Base-by-base conservation (phyloP, 371 early-diverging fungal genomes). In the Apophysomyces elegans region DNA sequence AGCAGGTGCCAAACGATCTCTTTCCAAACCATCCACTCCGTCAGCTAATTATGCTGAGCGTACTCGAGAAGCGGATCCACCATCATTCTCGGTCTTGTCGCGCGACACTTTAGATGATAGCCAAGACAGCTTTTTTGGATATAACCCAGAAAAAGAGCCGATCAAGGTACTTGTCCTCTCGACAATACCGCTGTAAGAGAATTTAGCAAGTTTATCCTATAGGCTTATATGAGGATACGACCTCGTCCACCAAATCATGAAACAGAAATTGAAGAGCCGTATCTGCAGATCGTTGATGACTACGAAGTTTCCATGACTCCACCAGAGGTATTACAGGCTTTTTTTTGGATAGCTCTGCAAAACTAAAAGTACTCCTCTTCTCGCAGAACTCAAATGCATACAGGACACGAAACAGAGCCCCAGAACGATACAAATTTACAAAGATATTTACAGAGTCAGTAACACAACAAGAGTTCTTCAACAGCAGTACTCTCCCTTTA, bases 341-440 rank as follows among this genome's bases (percentile, higher is more conserved):
- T 2, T 26, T 2, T 26, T 26, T 26, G 32, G 32, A 26, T 16
- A 62, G 57, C 0, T 16, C 37, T 4, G 26, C 16, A 18, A 57
- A 36, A 32, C 63, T 35, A 47, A 47, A 4, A 3, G n/a, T n/a
- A 41, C 38, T 39, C 9, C 54, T 44, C 47, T 3, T 39, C 16
- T 4, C 2, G 35, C 21, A 74, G 75, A 66, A 69, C 37, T 77
- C 78, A 0, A 78, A 74, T 59, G 80, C 76, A 32, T 74, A 76
- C 35, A 71, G 84, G 56, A 69, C 77, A 37, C 80, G 84, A 16
- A 72, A 77, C 38, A 72, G 76, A 58, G 71, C 84, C 37, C 68
- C 88, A 0, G 84, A 86, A 58, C 78, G 84, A 36, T 89, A 90
- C 69, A 75, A 78, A 64, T 92, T 92, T 56, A 83, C 88, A 0